Evolutionary conservation across 768 basidiomycete genomes (phyloP).

Genomic region (Auricularia heimuer): DNA sequence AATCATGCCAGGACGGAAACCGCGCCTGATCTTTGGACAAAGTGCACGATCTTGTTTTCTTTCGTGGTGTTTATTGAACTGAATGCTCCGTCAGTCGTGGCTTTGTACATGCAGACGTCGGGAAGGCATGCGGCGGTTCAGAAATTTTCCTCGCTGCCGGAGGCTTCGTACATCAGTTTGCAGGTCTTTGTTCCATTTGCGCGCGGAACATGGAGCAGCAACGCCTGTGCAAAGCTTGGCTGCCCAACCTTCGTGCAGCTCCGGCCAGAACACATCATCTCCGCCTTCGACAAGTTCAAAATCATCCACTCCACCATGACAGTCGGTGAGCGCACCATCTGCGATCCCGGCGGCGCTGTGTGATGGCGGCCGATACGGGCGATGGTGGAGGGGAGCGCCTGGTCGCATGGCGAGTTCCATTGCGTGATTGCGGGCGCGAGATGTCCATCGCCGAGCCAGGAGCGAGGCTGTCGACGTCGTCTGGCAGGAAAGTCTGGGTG

Average conservation of each 20-base stretch:
- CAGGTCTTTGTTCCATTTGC: background rate
- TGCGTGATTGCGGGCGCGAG: too few species aligned
- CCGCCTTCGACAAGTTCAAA: background rate
- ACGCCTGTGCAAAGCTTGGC: background rate
- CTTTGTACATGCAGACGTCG: background rate
- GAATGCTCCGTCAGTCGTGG: background rate
- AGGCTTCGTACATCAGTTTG: background rate
- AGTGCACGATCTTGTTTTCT: background rate
- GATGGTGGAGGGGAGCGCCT: too few species aligned
- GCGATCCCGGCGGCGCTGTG: too few species aligned
- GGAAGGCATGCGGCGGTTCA: background rate
- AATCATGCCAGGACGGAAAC: background rate
- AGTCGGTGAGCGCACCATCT: too few species aligned
- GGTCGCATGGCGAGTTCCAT: too few species aligned
- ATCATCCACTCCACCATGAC: background rate
- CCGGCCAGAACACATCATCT: background rate
- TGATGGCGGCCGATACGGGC: too few species aligned
- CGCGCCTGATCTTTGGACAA: background rate
- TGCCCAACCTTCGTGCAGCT: background rate
- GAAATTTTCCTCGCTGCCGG: background rate
- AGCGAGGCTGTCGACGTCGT: too few species aligned
- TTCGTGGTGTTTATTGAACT: background rate
- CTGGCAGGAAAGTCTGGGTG: too few species aligned
- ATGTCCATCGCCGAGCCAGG: too few species aligned
- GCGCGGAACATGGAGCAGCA: background rate